phyloP scores from a whole-genome alignment of 768 basidiomycete genomes.

The Suillus luteus region DNA sequence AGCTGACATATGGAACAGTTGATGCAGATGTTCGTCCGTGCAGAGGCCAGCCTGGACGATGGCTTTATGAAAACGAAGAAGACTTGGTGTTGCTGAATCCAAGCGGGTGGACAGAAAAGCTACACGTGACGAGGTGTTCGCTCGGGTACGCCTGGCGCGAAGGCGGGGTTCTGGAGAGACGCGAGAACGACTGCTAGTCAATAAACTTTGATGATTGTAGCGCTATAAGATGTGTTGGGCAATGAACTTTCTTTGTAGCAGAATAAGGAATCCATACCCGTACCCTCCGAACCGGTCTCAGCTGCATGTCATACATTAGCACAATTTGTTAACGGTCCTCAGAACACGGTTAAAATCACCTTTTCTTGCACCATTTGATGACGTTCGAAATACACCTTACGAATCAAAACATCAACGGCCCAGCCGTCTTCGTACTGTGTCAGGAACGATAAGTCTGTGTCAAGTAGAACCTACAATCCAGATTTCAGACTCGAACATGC shows the following conservation, averaged over 20 bases:
- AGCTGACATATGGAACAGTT: neutral
- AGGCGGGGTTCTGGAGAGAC: neutral
- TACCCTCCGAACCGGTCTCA: neutral
- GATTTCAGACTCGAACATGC: neutral
- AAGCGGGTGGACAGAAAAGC: neutral
- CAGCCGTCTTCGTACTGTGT: neutral
- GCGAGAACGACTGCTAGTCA: neutral
- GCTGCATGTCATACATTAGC: neutral
- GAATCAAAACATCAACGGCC: neutral
- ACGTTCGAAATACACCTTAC: neutral
- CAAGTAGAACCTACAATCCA: neutral
- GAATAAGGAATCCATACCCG: neutral
- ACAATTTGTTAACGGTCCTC: neutral
- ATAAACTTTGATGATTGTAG: neutral
- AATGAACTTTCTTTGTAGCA: neutral
- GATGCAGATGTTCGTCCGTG: neutral
- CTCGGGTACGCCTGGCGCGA: neutral
- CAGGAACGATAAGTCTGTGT: neutral
- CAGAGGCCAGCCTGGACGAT: neutral
- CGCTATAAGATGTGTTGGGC: neutral
- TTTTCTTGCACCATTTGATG: neutral
- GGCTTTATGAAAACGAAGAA: neutral
- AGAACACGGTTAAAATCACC: neutral
- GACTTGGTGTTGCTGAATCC: slow-evolving; percentile 5
- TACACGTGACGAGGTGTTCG: neutral